These are phyloP conservation scores for Tricholoma hemisulphureum DNA, from an alignment of 768 basidiomycete genomes.

Conservation along the genomic window DNA sequence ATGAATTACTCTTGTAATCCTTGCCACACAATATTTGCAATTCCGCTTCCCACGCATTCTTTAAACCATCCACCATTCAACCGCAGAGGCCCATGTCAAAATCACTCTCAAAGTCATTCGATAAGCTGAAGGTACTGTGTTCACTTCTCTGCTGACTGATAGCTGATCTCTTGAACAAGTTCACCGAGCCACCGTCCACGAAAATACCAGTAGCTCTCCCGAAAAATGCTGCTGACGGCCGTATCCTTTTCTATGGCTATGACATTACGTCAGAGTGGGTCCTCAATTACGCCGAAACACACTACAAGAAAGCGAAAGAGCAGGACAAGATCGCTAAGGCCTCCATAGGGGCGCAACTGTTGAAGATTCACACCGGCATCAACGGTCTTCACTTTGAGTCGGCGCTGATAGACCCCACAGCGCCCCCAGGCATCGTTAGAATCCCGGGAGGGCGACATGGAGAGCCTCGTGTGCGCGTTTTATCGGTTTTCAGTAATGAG, in stretches of 20 bases:
- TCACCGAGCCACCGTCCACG: background rate
- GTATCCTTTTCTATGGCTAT: background rate
- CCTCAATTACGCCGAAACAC: background rate
- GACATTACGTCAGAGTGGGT: background rate
- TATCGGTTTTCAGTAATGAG: background rate
- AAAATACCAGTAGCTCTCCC: background rate
- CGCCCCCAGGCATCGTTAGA: background rate
- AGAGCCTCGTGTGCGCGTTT: background rate
- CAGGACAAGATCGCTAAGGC: background rate
- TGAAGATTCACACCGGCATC: background rate
- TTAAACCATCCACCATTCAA: background rate
- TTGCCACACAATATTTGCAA: background rate
- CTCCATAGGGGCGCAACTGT: background rate
- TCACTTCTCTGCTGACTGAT: background rate
- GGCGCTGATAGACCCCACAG: background rate
- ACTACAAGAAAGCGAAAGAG: background rate
- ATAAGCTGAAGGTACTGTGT: background rate
- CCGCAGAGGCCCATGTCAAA: background rate
- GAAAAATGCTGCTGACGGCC: background rate
- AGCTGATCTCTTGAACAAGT: background rate
- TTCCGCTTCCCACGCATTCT: background rate
- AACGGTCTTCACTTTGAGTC: background rate
- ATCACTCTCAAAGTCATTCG: background rate
- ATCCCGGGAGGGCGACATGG: background rate
- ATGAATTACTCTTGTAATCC: background rate